Percentiles rank a stretch among this genome's conserved stretches.
Conservation (phyloP, 1,139 yeast genomes). For the Diutina siamensis region DNA sequence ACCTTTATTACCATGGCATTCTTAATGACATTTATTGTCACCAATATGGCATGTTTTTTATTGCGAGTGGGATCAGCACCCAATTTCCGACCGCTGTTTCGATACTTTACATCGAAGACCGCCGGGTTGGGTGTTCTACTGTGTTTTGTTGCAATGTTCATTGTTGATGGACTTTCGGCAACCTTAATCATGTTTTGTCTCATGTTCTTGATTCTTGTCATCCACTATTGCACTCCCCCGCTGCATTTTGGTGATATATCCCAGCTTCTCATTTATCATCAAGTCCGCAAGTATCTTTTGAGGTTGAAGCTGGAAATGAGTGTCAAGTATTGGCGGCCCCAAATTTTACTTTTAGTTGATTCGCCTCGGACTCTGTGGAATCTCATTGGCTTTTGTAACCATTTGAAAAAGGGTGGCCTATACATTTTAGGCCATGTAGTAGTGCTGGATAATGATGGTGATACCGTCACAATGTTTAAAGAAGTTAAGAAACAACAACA, state of each 20-base stretch:
- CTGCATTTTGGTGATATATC: conserved; percentile 97
- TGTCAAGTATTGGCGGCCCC: conserved; percentile 97
- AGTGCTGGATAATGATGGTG: conserved; percentile 4
- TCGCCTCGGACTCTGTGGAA: conserved; percentile 90
- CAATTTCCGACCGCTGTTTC: conserved; percentile 89
- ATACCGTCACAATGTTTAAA: conserved; percentile 28
- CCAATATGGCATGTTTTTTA: conserved; percentile 84
- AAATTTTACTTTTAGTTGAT: conserved; percentile 74
- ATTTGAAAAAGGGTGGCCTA: conserved; percentile 86
- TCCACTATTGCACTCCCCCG: conserved; percentile 88
- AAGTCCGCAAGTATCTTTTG: conserved; percentile 79
- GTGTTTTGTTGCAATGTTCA: conserved; percentile 78
- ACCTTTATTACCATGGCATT: conserved; percentile 95
- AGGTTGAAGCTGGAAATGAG: conserved; percentile 75
- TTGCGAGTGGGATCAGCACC: conserved; percentile 89
- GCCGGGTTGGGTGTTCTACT: conserved; percentile 65
- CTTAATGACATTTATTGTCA: conserved; percentile 87
- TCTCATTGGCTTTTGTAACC: conserved; percentile 86
- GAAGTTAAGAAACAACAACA: conserved; percentile 62
- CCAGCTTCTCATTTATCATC: conserved; percentile 87
- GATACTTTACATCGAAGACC: conserved; percentile 70
- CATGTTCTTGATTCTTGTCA: conserved; percentile 54
- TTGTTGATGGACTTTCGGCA: conserved; percentile 88
- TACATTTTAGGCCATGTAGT: conserved; percentile 89
- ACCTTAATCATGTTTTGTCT: conserved; percentile 59